Conservation (phyloP, 2,329 filamentous ascomycete genomes). For the Xylaria sp. region DNA sequence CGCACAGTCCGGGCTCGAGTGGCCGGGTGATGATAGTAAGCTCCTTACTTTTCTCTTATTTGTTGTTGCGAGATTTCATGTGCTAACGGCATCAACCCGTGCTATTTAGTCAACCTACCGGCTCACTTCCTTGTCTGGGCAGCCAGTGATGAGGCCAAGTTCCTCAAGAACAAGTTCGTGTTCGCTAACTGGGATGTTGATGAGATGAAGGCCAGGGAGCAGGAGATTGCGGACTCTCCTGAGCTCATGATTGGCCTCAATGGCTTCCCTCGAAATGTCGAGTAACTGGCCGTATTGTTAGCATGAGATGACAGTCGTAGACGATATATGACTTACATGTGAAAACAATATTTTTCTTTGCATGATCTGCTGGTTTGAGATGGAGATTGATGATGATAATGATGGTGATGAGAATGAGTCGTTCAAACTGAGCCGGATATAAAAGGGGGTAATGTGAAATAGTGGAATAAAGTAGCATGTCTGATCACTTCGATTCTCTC, state of each 20-base stretch:
- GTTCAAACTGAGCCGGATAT: not conserved
- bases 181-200: constrained; percentile 41
- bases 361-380: not conserved
- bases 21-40: constrained; percentile 42
- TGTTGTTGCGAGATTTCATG: not conserved
- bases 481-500: constrained; percentile 37
- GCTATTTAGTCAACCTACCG: constrained; percentile 32
- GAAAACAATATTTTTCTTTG: not conserved
- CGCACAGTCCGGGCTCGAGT: constrained; percentile 37
- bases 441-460: not conserved
- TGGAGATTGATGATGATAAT: not conserved
- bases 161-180: constrained; percentile 42
- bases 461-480: constrained; percentile 21
- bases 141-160: constrained; percentile 40
- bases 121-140: constrained; percentile 42
- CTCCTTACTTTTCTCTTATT: not conserved
- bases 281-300: constrained; percentile 20
- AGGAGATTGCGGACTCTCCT: constrained; percentile 37
- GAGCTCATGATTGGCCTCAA: constrained; percentile 39
- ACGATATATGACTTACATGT: not conserved
- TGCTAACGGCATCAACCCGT: not conserved
- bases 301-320: not conserved
- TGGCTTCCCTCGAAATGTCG: constrained; percentile 38
- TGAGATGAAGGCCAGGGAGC: constrained; percentile 39
- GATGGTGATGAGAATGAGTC: not conserved